A percentile compares a stretch with the other conserved stretches of the same genome.
These are phyloP conservation scores for Gardenia jasminoides DNA, from an alignment of 257 asterid species.

Conservation along the genomic window DNA sequence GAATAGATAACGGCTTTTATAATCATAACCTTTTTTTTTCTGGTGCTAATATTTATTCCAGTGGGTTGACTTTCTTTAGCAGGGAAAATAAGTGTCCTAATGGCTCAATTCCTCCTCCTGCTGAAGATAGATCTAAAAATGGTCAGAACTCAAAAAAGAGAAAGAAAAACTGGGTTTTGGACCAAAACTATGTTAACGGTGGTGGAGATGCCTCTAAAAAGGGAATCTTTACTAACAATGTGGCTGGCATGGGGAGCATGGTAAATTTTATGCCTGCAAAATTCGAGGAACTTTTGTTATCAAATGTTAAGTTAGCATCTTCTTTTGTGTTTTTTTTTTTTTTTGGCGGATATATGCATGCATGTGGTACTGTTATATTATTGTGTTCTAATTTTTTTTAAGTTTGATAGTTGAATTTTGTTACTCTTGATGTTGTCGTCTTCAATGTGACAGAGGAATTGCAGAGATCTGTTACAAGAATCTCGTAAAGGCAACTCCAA, in stretches of 20 bases:
- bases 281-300: not conserved
- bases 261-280: not conserved
- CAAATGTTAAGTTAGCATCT: conserved; percentile 3
- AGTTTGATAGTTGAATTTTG: too few relatives aligned
- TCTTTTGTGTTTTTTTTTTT: too few relatives aligned
- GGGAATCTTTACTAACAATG: not conserved
- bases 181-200: not conserved
- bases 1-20: too few relatives aligned
- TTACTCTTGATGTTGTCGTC: not conserved
- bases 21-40: not conserved
- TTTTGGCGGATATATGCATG: not conserved
- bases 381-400: not conserved
- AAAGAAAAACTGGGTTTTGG: not conserved
- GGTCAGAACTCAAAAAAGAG: not conserved
- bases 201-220: not conserved
- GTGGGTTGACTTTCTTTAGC: not conserved
- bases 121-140: not conserved
- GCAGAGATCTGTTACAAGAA: not conserved
- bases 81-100: not conserved
- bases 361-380: not conserved
- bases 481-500: not conserved
- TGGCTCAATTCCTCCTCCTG: too few relatives aligned
- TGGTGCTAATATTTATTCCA: too few relatives aligned
- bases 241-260: not conserved
- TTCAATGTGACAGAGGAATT: not conserved